Base-by-base conservation (phyloP, 805 yeast genomes). In the Saccharomycopsis microspora region DNA sequence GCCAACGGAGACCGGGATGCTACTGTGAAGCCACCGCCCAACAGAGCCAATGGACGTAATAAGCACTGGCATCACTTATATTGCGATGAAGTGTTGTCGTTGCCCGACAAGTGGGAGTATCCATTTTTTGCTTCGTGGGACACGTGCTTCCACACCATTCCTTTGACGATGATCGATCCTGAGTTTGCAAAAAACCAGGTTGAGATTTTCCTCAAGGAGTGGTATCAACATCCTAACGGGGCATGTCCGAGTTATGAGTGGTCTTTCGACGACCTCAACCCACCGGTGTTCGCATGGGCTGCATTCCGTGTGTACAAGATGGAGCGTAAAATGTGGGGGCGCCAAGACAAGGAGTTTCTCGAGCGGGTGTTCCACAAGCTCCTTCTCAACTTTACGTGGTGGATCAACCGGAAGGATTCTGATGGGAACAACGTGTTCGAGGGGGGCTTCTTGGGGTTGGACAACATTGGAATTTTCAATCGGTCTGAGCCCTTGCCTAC, bases 221-320 rank as follows among this genome's bases (percentile, higher is more conserved):
- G 96, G 96, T 88, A 88, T 61, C 86, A 87, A 94, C 96, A 90
- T 61, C 96, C 96, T 42, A 88, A 88, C 62, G 97, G 97, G n/a
- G 96, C 89, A 64, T 78, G 87, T 54, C 96, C 97, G 0, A 96
- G 96, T 9, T 88, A 88, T 63, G 97, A 88, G 65, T 88, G 97
- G 97, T 88, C 89, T 62, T 88, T 88, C 59, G 71, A 84, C 53
- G 97, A 88, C 63, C 95, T 89, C n/a, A 88, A 88, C 61, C 97
- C 97, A 1, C 97, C 97, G 0, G 97, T 88, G 35, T 96, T 89
- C 62, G 96, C 96, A 0, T 88, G 96, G 96, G 82, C 96, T 1
- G 80, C 89, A 9, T 88, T 79, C 62, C 74, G 97, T 57, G 85
- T 85, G 39, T 88, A 78, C 66, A 88, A 89, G 64, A 76, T 87